phyloP scores from a whole-genome alignment of 805 yeast genomes.

The Ogataea kodamae region DNA sequence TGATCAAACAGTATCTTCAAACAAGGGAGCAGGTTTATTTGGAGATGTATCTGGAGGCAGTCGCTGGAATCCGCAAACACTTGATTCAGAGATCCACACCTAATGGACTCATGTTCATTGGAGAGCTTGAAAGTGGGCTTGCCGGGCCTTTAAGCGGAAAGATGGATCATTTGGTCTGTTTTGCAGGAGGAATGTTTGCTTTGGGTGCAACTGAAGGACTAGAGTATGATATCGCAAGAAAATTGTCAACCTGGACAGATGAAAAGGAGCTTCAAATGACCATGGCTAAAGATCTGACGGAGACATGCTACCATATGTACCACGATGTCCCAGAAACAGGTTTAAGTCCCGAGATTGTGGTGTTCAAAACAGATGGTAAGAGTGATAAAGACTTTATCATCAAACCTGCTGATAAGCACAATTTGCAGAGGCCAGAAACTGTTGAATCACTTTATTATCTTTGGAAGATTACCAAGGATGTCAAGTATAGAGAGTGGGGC shows the following conservation, averaged over 20 bases:
- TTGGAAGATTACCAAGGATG: constrained; percentile 76
- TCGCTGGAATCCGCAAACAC: constrained; percentile 70
- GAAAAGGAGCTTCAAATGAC: constrained; percentile 59
- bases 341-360: constrained; percentile 83
- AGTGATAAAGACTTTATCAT: constrained; percentile 56
- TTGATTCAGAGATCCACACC: constrained; percentile 61
- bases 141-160: constrained; percentile 57
- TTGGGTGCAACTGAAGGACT: constrained; percentile 84
- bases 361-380: constrained; percentile 59
- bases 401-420: constrained; percentile 72
- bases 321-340: constrained; percentile 68
- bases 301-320: constrained; percentile 84
- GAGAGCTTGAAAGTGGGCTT: constrained; percentile 75
- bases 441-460: constrained; percentile 82
- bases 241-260: constrained; percentile 53
- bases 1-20: constrained; percentile 80
- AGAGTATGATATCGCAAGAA: constrained; percentile 51
- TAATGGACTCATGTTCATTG: constrained; percentile 60
- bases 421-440: constrained; percentile 90
- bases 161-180: constrained; percentile 93
- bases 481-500: constrained; percentile 84
- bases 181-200: constrained; percentile 84
- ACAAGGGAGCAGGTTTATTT: constrained; percentile 68
- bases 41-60: constrained; percentile 73
- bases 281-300: constrained; percentile 69